A percentile compares a stretch with the other conserved stretches of the same genome.
Conservation (phyloP, 202 grass and related monocot genomes). For the Elaeis oleifera region DNA sequence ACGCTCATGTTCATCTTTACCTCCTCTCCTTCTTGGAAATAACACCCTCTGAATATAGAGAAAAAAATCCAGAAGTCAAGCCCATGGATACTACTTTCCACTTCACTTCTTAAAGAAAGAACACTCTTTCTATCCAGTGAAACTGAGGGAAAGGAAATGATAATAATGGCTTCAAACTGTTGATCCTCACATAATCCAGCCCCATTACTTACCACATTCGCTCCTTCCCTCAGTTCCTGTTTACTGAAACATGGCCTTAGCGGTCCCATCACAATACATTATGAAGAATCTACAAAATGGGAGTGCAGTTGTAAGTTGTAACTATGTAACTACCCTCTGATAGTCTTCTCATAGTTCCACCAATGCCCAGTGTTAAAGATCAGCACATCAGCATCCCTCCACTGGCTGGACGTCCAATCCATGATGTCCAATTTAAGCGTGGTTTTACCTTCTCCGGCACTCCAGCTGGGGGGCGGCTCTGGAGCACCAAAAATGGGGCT, state of each 20-base stretch:
- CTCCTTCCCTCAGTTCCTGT: no score
- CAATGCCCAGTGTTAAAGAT: conserved; percentile 20
- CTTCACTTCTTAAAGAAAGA: no score
- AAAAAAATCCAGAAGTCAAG: not conserved
- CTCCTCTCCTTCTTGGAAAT: conserved; percentile 65
- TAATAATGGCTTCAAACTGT: no score
- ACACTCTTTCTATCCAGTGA: no score
- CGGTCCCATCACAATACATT: no score
- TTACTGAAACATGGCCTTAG: no score
- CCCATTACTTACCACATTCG: no score
- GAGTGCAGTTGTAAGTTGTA: no score
- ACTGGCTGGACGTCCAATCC: not conserved
- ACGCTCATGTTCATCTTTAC: conserved; percentile 87
- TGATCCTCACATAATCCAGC: no score
- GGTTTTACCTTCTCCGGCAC: not conserved
- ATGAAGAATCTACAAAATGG: no score
- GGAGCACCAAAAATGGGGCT: not conserved
- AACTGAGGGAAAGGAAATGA: no score
- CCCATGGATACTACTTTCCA: no score
- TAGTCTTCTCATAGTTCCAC: conserved; percentile 24
- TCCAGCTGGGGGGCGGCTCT: not conserved
- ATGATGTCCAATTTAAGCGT: conserved; percentile 2
- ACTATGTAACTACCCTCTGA: conserved; percentile 6
- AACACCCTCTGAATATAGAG: conserved; percentile 42
- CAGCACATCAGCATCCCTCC: conserved; percentile 6